These are phyloP conservation scores for Lavandula angustifolia DNA, from an alignment of 257 asterid species.

Conservation along the genomic window DNA sequence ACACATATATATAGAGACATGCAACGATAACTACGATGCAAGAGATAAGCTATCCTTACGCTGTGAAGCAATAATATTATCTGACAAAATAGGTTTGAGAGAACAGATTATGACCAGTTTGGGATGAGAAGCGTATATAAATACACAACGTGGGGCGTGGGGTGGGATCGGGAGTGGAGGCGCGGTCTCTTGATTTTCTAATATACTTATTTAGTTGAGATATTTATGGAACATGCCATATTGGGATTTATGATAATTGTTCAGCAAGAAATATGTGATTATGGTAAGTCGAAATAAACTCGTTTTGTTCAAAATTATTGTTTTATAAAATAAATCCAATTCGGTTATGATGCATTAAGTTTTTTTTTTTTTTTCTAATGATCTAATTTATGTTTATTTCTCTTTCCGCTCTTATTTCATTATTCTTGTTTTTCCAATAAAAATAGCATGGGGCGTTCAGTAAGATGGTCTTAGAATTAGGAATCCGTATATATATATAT, in stretches of 20 bases:
- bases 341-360: no score
- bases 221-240: conserved; percentile 35
- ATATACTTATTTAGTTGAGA: conserved; percentile 15
- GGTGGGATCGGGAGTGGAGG: not conserved
- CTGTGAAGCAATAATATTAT: not conserved
- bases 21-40: not conserved
- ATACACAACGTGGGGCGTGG: not conserved
- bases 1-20: not conserved
- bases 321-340: not conserved
- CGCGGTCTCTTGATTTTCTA: not conserved
- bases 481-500: no score
- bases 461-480: no score
- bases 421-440: no score
- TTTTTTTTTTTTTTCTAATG: no score
- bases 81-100: conserved; percentile 9
- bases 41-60: conserved; percentile 15
- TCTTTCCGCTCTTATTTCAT: no score
- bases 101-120: not conserved
- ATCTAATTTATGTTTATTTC: no score
- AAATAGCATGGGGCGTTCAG: no score
- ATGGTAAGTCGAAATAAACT: not conserved
- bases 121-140: conserved; percentile 21
- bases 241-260: conserved; percentile 12
- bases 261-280: conserved; percentile 26
- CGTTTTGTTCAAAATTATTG: not conserved